Conservation (phyloP, 1,284 basidiomycete genomes). For the Schizopora paradoxa region DNA sequence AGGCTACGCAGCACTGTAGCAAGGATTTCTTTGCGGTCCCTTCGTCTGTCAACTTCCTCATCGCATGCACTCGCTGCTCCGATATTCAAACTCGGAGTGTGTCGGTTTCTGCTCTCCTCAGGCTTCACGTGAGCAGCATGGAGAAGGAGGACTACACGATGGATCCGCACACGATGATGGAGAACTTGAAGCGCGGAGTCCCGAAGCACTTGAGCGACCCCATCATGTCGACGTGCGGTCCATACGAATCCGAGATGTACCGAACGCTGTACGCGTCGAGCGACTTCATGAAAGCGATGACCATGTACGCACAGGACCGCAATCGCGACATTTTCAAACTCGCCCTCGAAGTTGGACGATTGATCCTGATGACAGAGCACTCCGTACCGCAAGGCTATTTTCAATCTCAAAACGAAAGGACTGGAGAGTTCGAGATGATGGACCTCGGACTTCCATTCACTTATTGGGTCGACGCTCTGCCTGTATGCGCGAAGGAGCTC, state of each 20-base stretch:
- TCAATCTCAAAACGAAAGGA: conserved; percentile 37
- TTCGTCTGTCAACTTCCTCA: conserved; percentile 41
- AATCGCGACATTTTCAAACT: conserved; percentile 46
- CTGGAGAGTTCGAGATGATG: conserved; percentile 34
- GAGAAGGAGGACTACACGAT: too few species aligned
- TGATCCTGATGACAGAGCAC: conserved; percentile 54
- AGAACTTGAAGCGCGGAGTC: conserved; percentile 34
- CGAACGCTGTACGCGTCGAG: conserved; percentile 33
- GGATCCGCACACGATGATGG: conserved; percentile 50
- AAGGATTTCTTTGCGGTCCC: conserved; percentile 39
- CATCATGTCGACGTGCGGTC: conserved; percentile 45
- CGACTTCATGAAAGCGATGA: conserved; percentile 50
- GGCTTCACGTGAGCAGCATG: conserved; percentile 41
- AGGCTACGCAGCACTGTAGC: conserved; percentile 40
- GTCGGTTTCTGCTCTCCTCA: conserved; percentile 33
- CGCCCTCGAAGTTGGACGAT: conserved; percentile 40
- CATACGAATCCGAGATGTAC: conserved; percentile 25
- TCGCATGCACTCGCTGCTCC: conserved; percentile 46
- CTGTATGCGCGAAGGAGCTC: conserved; percentile 48
- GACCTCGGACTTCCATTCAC: conserved; percentile 52
- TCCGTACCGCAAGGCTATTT: conserved; percentile 51
- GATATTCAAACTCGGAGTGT: conserved; percentile 46
- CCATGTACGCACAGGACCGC: conserved; percentile 36
- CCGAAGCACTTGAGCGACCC: conserved; percentile 43
- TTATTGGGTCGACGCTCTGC: conserved; percentile 50